phyloP scores from a whole-genome alignment of 768 basidiomycete species.

The Mycena olivaceomarginata region DNA sequence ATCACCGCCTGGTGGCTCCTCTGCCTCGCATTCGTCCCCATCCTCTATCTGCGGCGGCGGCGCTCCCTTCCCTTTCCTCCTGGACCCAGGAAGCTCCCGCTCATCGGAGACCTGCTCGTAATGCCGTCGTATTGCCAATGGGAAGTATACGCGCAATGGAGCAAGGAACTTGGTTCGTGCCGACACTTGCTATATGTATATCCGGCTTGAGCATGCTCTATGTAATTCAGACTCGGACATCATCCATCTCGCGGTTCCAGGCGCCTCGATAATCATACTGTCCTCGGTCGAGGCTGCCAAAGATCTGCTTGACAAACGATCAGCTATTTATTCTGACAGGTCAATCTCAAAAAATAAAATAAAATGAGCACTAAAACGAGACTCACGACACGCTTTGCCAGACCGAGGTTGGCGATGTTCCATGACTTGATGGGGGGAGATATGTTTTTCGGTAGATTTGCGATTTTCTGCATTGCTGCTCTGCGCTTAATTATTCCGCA shows the following conservation, averaged over 20 bases:
- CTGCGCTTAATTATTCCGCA: no score
- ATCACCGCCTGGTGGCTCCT: no score
- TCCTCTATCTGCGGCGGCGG: no score
- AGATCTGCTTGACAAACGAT: conserved; percentile 64
- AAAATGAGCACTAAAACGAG: no score
- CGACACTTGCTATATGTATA: no score
- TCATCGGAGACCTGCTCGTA: conserved; percentile 64
- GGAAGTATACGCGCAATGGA: conserved; percentile 61
- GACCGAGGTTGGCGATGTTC: no score
- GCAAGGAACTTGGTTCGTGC: conserved; percentile 57
- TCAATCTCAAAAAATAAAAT: no score
- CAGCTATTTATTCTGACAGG: conserved; percentile 57
- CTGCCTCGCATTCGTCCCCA: no score
- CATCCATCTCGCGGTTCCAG: conserved; percentile 48
- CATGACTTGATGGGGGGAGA: no score
- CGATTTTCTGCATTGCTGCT: no score
- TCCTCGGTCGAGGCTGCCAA: conserved; percentile 57
- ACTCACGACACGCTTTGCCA: no score
- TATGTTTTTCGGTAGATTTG: no score
- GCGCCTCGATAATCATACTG: conserved; percentile 50
- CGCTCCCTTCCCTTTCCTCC: conserved; percentile 55
- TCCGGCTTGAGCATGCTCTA: background rate
- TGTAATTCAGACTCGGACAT: conserved; percentile 49
- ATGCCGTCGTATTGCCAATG: conserved; percentile 61
- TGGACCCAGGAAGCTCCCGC: conserved; percentile 60